Evolutionary conservation across 805 yeast species (phyloP), one percentile per base, ranked within the genome.

Genomic region (Candida manassasensis): DNA sequence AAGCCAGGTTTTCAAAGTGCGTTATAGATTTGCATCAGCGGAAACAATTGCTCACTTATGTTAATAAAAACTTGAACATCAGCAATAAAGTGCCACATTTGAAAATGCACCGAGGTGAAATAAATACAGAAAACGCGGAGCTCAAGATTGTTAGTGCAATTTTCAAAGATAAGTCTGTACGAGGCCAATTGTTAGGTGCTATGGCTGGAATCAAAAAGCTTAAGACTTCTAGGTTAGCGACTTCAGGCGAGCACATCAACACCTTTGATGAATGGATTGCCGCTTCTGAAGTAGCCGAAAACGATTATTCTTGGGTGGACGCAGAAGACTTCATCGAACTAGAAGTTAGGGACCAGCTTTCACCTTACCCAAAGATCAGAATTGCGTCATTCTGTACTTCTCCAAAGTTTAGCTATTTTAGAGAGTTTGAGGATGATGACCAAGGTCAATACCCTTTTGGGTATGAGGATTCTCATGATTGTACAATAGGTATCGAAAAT

Each of bases 251-350:
- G n/a, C 19, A 7, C 38, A 17, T 26, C n/a, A 28, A 30, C 27
- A 27, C 21, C n/a, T 51, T 39, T 34, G 37, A 41, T 29, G 43
- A 40, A 16, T 58, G 63, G 62, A 29, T 48, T 13, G 48, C 50
- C 26, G 47, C 42, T 33, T 43, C 48, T 31, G 55, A 51, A n/a
- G 46, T 45, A 4, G 50, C 44, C 24, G 63, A 58, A 12, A 49
- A 47, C 11, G 65, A 63, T 38, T 47, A 46, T 25, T 52, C 63
- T 7, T 88, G 96, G 96, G 65, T 76, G 32, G 94, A 87, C 49
- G 58, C 66, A 15, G 82, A 83, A 38, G 96, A 88, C 52, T 88
- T 75, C 46, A 62, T 75, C 8, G 96, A 88, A 46, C 50, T 87
- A 28, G 84, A 82, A 40, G 61, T 69, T 32, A 52, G 67, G 8